Conservation (phyloP, 345 rosid genomes). For the Orychophragmus violaceus region DNA sequence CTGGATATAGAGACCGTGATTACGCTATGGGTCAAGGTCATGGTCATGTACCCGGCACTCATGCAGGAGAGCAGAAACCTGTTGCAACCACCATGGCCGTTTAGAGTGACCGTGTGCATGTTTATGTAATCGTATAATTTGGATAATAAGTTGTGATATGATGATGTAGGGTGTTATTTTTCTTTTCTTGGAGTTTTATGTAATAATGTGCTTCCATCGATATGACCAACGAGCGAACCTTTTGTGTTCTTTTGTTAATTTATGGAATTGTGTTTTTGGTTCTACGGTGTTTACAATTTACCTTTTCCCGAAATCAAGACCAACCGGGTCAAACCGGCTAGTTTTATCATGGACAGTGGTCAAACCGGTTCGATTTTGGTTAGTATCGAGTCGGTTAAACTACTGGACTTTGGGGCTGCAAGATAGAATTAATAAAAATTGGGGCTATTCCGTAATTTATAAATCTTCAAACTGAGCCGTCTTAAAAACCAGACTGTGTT, state of each 20-base stretch:
- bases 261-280: constrained; percentile 3
- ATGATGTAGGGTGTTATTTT: neutral
- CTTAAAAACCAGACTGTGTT: neutral
- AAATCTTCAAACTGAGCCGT: neutral
- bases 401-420: neutral
- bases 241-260: constrained; percentile 6
- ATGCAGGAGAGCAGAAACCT: constrained; percentile 29
- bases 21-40: constrained; percentile 34
- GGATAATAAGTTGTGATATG: neutral
- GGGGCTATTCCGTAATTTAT: neutral
- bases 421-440: neutral
- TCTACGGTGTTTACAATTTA: neutral
- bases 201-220: constrained; percentile 12
- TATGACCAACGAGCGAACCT: neutral
- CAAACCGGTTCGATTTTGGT: neutral
- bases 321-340: neutral
- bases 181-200: neutral
- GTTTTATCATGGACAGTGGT: no score
- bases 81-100: constrained; percentile 24
- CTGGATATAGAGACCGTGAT: constrained; percentile 63
- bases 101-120: neutral
- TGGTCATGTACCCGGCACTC: constrained; percentile 23
- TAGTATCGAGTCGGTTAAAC: neutral
- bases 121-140: neutral
- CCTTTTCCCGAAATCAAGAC: neutral